Percentiles rank a stretch among this genome's conserved stretches.
Conservation (phyloP, 2,329 filamentous ascomycete genomes). For the Aureobasidium sp. region DNA sequence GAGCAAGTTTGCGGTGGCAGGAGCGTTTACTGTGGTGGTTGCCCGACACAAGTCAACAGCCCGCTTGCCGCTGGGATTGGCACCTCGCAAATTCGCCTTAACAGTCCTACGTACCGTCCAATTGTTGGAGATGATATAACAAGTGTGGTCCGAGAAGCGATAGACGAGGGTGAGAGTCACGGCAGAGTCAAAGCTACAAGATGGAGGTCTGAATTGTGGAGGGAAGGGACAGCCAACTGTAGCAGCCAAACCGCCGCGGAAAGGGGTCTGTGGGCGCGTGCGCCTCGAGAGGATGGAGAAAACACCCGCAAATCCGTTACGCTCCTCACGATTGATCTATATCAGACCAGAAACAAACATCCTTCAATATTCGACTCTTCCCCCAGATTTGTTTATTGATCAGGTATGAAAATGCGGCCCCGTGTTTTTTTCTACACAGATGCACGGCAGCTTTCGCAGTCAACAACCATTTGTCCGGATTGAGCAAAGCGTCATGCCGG, state of each 20-base stretch:
- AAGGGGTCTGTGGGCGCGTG: conserved; percentile 9
- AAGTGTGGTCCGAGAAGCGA: conserved; percentile 4
- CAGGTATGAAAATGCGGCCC: neutral
- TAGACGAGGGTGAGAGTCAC: conserved; percentile 6
- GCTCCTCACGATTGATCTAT: neutral
- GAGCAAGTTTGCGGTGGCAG: conserved; percentile 9
- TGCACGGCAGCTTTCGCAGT: neutral
- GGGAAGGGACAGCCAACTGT: conserved; percentile 1
- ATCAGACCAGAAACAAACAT: neutral
- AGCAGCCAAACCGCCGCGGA: conserved; percentile 5
- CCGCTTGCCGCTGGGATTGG: neutral
- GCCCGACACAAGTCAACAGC: neutral
- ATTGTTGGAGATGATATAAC: neutral
- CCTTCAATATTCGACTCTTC: no score
- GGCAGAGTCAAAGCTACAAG: neutral
- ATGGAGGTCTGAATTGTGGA: conserved; percentile 8
- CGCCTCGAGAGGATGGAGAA: conserved; percentile 1
- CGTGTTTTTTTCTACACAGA: neutral
- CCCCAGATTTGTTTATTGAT: neutral
- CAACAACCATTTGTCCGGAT: neutral
- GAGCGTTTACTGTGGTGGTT: neutral
- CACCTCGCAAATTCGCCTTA: neutral
- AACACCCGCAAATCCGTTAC: neutral
- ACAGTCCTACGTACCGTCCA: neutral
- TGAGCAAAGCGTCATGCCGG: conserved; percentile 7